Percentiles rank a stretch among this genome's conserved stretches.
These are phyloP conservation scores for Juglanconis sp. DNA, from an alignment of 2,329 filamentous ascomycete genomes.

Conservation along the genomic window DNA sequence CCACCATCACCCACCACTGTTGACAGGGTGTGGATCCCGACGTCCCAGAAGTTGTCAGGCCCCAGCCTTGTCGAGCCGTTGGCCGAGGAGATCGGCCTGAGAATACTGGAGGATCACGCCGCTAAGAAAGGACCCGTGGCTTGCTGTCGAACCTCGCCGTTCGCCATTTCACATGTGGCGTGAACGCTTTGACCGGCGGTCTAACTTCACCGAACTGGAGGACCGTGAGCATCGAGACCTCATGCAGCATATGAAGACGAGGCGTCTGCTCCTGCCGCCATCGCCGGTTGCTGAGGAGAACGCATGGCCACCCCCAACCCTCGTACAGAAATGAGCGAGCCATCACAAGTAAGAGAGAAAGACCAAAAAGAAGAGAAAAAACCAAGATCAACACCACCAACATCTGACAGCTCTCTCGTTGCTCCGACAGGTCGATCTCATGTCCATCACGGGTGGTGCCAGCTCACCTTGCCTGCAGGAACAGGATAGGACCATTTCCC, in stretches of 20 bases:
- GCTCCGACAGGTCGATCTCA: not conserved
- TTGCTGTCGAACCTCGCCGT: not conserved
- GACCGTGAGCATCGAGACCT: not conserved
- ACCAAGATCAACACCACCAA: too few relatives aligned
- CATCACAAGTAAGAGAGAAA: not conserved
- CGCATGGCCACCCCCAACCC: not conserved
- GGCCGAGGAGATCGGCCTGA: not conserved
- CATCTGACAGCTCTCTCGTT: not conserved
- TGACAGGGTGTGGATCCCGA: not conserved
- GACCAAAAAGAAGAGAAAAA: not conserved
- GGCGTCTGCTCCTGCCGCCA: not conserved
- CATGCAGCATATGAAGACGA: not conserved
- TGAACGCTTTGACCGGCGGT: not conserved
- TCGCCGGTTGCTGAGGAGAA: not conserved
- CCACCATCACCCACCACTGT: not conserved
- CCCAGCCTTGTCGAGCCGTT: not conserved
- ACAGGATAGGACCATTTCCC: not conserved
- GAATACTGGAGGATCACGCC: not conserved
- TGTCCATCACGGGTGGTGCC: not conserved
- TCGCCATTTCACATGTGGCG: not conserved
- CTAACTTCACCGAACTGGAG: not conserved
- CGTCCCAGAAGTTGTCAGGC: not conserved
- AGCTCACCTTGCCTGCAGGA: constrained; percentile 1
- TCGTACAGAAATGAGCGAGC: not conserved
- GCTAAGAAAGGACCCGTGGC: not conserved